Evolutionary conservation across 106 monocot species (phyloP).

Genomic region (Platanthera guangdongensis): DNA sequence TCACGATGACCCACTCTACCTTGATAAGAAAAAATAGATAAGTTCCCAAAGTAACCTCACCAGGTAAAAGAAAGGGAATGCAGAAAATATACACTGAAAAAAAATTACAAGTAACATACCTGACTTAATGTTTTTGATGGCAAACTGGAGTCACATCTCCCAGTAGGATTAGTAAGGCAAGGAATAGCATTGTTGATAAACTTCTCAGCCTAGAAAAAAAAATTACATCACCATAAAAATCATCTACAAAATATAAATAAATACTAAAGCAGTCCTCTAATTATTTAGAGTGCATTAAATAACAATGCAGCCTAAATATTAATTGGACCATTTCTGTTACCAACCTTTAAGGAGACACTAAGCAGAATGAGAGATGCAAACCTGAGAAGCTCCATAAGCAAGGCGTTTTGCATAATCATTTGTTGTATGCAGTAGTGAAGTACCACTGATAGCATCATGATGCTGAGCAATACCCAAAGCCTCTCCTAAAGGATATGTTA

Average conservation of each 20-base stretch:
- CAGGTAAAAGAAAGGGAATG: neutral
- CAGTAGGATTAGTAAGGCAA: conserved; percentile 33
- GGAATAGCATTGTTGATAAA: conserved; percentile 45
- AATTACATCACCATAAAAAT: neutral
- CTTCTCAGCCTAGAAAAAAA: conserved; percentile 35
- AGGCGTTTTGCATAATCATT: conserved; percentile 80
- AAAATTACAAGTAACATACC: conserved; percentile 17
- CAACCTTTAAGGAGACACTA: neutral
- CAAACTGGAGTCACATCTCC: conserved; percentile 15
- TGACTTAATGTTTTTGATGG: conserved; percentile 37
- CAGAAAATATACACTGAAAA: neutral
- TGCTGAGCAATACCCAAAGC: conserved; percentile 66
- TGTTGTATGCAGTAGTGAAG: conserved; percentile 61
- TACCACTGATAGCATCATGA: conserved; percentile 76
- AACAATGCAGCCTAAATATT: neutral
- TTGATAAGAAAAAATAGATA: neutral
- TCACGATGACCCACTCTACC: neutral
- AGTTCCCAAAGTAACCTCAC: neutral
- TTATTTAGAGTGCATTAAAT: neutral
- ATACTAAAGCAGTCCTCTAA: neutral
- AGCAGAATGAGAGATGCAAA: conserved; percentile 12
- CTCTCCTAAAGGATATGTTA: conserved; percentile 47
- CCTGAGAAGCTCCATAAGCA: conserved; percentile 51
- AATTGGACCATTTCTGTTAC: neutral
- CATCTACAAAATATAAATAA: conserved; percentile 10